Conservation (phyloP, 768 basidiomycete genomes). For the Termitomyces sp. region DNA sequence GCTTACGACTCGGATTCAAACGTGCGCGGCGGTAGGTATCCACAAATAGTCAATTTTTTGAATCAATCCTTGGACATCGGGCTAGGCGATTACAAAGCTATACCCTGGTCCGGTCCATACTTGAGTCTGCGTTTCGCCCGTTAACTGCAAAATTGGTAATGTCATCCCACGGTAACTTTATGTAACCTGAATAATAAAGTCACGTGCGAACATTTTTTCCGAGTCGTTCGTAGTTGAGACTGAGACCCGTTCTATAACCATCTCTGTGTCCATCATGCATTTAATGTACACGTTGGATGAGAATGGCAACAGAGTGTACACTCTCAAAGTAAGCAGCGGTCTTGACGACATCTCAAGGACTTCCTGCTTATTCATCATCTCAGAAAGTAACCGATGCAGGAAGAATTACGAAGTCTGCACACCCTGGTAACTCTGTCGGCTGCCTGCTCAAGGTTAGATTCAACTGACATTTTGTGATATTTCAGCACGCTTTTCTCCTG, state of each 20-base stretch:
- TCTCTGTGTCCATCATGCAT: slow-evolving; percentile 67
- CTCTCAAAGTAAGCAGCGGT: slow-evolving; percentile 71
- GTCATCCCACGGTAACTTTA: neutral
- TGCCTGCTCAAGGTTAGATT: neutral
- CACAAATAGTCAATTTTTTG: neutral
- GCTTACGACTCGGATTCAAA: neutral
- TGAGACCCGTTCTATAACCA: neutral
- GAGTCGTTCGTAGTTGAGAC: no score
- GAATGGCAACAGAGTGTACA: slow-evolving; percentile 80
- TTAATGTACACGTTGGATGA: slow-evolving; percentile 90
- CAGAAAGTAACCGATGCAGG: slow-evolving; percentile 86
- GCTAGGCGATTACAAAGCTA: neutral
- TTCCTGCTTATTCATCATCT: neutral
- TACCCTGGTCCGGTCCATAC: neutral
- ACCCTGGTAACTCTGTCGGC: slow-evolving; percentile 68
- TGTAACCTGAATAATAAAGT: neutral
- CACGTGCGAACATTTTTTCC: slow-evolving; percentile 10
- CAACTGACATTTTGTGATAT: neutral
- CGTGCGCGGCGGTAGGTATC: no score
- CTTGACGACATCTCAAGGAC: neutral
- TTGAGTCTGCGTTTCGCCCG: no score
- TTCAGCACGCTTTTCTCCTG: slow-evolving; percentile 96
- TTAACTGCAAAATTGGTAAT: neutral
- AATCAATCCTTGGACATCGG: neutral
- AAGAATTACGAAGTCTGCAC: slow-evolving; percentile 90